phyloP scores from a whole-genome alignment of 1,139 yeast species.

The Candida sanyaensis region DNA sequence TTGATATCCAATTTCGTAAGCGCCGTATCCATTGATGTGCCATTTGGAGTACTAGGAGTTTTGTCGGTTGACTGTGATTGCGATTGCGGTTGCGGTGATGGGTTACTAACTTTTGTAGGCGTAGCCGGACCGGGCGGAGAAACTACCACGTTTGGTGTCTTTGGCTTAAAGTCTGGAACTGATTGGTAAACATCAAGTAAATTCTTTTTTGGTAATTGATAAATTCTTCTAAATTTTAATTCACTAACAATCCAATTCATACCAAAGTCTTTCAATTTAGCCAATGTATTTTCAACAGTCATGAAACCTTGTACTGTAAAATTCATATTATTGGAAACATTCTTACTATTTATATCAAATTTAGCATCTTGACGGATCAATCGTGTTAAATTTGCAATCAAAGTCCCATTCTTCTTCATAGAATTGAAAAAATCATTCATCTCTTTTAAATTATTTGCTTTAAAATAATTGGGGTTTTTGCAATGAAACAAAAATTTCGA shows the following conservation, averaged over 20 bases:
- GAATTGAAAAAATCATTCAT: constrained; percentile 48
- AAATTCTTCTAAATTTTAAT: constrained; percentile 35
- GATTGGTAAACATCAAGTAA: constrained; percentile 21
- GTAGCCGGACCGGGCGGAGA: background rate
- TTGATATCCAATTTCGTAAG: constrained; percentile 18
- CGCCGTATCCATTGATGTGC: background rate
- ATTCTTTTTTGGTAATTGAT: constrained; percentile 30
- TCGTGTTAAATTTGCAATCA: constrained; percentile 52
- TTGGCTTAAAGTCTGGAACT: constrained; percentile 15
- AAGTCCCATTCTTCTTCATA: constrained; percentile 52
- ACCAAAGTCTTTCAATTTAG: constrained; percentile 36
- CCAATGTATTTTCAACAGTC: constrained; percentile 25
- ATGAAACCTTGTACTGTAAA: constrained; percentile 34
- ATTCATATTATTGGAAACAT: constrained; percentile 40
- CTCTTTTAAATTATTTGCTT: constrained; percentile 28
- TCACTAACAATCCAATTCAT: constrained; percentile 38
- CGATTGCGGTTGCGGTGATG: constrained; percentile 1
- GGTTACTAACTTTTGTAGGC: background rate
- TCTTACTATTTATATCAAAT: constrained; percentile 37
- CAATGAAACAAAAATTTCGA: constrained; percentile 34
- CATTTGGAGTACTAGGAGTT: constrained; percentile 1
- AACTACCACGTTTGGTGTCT: background rate
- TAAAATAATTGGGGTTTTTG: constrained; percentile 29
- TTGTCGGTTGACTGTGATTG: background rate
- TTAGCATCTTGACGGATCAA: constrained; percentile 48